phyloP scores from a whole-genome alignment of 306 rosid species.

The Notholithocarpus densiflorus region DNA sequence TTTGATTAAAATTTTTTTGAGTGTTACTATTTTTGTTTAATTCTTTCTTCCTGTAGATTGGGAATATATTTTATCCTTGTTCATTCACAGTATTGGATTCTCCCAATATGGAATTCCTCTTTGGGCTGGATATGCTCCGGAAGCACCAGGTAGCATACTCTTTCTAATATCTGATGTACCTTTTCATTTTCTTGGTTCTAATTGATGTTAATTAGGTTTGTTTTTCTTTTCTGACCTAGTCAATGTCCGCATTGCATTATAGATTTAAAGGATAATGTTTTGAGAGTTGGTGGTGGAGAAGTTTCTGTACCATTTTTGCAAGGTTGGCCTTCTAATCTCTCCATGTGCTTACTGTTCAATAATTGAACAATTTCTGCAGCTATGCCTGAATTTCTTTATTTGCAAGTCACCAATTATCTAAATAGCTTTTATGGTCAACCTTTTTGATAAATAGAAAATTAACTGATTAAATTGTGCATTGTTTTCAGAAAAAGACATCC shows the following conservation, averaged over 20 bases:
- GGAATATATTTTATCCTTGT: conserved; percentile 81
- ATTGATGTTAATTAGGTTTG: conserved; percentile 1
- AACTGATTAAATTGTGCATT: neutral
- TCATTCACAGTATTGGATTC: conserved; percentile 85
- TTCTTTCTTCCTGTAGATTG: conserved; percentile 52
- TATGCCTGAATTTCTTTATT: conserved; percentile 12
- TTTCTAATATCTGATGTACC: neutral
- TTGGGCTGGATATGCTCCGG: conserved; percentile 95
- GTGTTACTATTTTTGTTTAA: conserved; percentile 1
- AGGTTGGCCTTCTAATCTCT: conserved; percentile 45
- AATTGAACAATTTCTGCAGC: neutral
- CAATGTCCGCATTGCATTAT: conserved; percentile 65
- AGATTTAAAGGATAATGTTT: conserved; percentile 77
- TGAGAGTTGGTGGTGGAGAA: conserved; percentile 97
- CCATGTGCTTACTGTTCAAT: neutral
- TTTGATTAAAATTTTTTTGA: neutral
- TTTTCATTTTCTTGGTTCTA: conserved; percentile 7
- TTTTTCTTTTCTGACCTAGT: conserved; percentile 20
- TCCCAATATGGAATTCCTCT: conserved; percentile 93
- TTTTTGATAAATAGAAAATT: neutral
- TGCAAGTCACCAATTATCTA: neutral
- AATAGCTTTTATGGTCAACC: conserved; percentile 17
- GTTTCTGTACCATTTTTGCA: conserved; percentile 91
- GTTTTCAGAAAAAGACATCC: conserved; percentile 82
- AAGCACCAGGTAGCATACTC: conserved; percentile 80